These are phyloP conservation scores for Aspergillus campestris DNA, from an alignment of 495 filamentous ascomycete genomes.

Conservation along the genomic window DNA sequence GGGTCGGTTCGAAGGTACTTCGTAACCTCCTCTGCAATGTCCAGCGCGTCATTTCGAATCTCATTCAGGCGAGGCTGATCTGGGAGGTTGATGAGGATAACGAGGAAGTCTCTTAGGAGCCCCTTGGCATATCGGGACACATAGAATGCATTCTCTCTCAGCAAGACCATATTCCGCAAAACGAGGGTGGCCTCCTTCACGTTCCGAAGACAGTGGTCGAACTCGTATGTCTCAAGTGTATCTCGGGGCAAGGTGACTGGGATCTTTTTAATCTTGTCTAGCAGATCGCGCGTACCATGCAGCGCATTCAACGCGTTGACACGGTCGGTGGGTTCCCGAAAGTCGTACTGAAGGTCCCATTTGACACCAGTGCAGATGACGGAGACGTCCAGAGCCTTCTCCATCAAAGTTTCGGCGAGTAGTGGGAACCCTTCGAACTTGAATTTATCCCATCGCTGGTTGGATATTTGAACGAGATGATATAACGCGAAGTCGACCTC, in stretches of 20 bases:
- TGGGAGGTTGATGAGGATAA: conserved; percentile 72
- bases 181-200: conserved; percentile 83
- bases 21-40: conserved; percentile 87
- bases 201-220: conserved; percentile 59
- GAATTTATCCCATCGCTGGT: conserved; percentile 90
- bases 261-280: conserved; percentile 56
- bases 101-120: conserved; percentile 68
- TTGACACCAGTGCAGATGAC: conserved; percentile 71
- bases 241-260: conserved; percentile 52
- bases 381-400: conserved; percentile 67
- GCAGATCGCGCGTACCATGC: conserved; percentile 63
- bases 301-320: conserved; percentile 61
- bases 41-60: conserved; percentile 82
- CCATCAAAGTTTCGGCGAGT: conserved; percentile 79
- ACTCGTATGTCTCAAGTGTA: conserved; percentile 64
- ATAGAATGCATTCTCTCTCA: conserved; percentile 79
- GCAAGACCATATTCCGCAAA: conserved; percentile 85
- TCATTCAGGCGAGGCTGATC: conserved; percentile 67
- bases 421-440: conserved; percentile 87
- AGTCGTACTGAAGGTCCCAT: conserved; percentile 67
- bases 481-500: conserved; percentile 87
- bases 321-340: conserved; percentile 40
- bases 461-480: conserved; percentile 91
- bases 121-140: conserved; percentile 60
- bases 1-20: conserved; percentile 64